Evolutionary conservation across 139 green algal genomes (phyloP).

Genomic region (Picochlorum sp.): DNA sequence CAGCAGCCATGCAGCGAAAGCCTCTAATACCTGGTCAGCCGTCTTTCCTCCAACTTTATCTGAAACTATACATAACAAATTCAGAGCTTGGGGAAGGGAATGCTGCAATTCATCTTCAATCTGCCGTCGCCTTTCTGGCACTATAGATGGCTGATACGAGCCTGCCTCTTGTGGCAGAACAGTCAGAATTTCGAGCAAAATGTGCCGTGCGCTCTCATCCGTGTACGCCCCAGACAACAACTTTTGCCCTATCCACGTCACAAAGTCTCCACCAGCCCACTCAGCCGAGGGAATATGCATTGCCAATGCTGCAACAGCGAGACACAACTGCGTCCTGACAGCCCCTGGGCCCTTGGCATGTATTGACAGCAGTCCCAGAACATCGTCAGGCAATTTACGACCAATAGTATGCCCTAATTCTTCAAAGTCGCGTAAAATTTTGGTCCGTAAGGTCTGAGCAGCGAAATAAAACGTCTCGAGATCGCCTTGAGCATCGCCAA

Average conservation of each 20-base stretch:
- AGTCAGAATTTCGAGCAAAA: slow-evolving; percentile 79
- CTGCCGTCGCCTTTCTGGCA: slow-evolving; percentile 64
- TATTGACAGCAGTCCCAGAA: slow-evolving; percentile 66
- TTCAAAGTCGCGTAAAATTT: slow-evolving; percentile 87
- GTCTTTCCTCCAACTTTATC: neutral
- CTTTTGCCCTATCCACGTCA: slow-evolving; percentile 32
- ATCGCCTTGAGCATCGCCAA: slow-evolving; percentile 51
- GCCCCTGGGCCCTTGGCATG: slow-evolving; percentile 36
- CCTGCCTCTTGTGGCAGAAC: slow-evolving; percentile 80
- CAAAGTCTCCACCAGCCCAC: slow-evolving; percentile 43
- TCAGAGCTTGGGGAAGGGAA: slow-evolving; percentile 33
- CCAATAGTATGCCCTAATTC: slow-evolving; percentile 63
- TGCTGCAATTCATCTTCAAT: slow-evolving; percentile 53
- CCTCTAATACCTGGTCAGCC: slow-evolving; percentile 45
- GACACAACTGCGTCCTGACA: slow-evolving; percentile 80
- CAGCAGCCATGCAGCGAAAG: slow-evolving; percentile 70
- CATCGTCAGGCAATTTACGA: slow-evolving; percentile 52
- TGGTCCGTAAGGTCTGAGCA: slow-evolving; percentile 83
- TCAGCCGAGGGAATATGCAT: slow-evolving; percentile 55
- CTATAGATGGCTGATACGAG: slow-evolving; percentile 57
- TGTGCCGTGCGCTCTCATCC: slow-evolving; percentile 34
- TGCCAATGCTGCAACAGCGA: slow-evolving; percentile 70
- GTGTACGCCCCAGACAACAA: slow-evolving; percentile 26
- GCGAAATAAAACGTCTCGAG: slow-evolving; percentile 80
- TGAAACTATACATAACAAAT: slow-evolving; percentile 53